Conservation (phyloP, 768 basidiomycete species). For the Tulasnella sp. region DNA sequence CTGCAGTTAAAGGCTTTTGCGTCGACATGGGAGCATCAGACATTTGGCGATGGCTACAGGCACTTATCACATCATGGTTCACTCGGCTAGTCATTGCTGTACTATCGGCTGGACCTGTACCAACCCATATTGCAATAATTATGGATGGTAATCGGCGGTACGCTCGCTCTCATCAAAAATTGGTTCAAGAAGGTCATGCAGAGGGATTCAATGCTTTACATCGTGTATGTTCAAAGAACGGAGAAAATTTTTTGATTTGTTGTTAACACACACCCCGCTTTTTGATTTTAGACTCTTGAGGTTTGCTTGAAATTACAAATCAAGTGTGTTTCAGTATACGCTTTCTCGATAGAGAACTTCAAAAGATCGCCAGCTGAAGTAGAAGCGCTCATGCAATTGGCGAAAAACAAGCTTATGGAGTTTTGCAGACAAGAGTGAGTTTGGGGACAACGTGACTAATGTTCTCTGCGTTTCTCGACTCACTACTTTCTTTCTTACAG, state of each 20-base stretch:
- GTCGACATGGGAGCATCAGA: no score
- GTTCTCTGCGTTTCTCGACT: not conserved
- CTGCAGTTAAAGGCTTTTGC: no score
- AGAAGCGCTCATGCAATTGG: constrained; percentile 72
- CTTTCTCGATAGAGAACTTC: constrained; percentile 98
- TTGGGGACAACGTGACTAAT: not conserved
- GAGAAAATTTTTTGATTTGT: not conserved
- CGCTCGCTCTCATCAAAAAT: constrained; percentile 46
- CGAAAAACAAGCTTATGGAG: constrained; percentile 63
- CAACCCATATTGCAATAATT: constrained; percentile 81
- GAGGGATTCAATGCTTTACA: constrained; percentile 73
- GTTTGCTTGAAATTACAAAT: constrained; percentile 71
- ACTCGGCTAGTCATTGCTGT: constrained; percentile 43
- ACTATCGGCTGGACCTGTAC: constrained; percentile 72
- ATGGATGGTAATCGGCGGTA: constrained; percentile 97
- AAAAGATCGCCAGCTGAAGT: constrained; percentile 78
- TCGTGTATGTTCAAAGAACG: constrained; percentile 57
- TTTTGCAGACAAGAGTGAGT: constrained; percentile 69
- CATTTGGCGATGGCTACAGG: no score
- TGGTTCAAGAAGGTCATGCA: constrained; percentile 65
- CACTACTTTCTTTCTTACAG: constrained; percentile 30
- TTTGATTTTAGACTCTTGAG: constrained; percentile 53
- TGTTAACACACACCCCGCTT: not conserved
- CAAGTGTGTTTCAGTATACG: constrained; percentile 81
- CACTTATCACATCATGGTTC: no score